These are phyloP conservation scores for Podospora tetraspora DNA, from an alignment of 495 filamentous ascomycete genomes.

Conservation along the genomic window DNA sequence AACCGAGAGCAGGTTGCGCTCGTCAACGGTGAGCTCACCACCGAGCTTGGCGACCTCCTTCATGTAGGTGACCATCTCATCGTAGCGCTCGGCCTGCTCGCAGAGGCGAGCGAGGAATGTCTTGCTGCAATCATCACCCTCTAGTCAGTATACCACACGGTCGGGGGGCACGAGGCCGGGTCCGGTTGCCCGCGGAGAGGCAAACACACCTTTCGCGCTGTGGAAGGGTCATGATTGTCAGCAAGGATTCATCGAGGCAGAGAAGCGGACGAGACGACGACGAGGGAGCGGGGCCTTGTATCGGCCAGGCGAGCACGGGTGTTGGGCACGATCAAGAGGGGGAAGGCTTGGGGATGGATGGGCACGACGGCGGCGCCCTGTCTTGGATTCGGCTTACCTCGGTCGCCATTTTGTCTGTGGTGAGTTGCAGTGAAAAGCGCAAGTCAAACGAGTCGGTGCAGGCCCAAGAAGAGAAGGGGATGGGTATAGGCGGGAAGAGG, in stretches of 20 bases:
- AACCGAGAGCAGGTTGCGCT: constrained; percentile 97
- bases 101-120: constrained; percentile 99
- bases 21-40: constrained; percentile 93
- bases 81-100: constrained; percentile 99
- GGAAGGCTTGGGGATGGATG: constrained; percentile 32
- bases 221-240: constrained; percentile 35
- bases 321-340: constrained; percentile 20
- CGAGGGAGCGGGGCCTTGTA: constrained; percentile 12
- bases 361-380: constrained; percentile 8
- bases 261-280: not conserved
- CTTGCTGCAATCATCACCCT: constrained; percentile 64
- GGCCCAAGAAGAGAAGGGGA: constrained; percentile 14
- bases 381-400: constrained; percentile 50
- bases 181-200: not conserved
- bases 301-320: constrained; percentile 23
- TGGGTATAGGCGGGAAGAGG: not conserved
- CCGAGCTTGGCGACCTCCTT: constrained; percentile 99
- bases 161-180: constrained; percentile 10
- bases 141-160: constrained; percentile 21
- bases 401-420: constrained; percentile 52
- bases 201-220: constrained; percentile 78
- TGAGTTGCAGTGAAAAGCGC: constrained; percentile 21
- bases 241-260: constrained; percentile 20
- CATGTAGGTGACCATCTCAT: constrained; percentile 99
- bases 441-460: constrained; percentile 24